Evolutionary conservation across 306 rosid genomes (phyloP).

Genomic region (Sphenostylis stenocarpa): DNA sequence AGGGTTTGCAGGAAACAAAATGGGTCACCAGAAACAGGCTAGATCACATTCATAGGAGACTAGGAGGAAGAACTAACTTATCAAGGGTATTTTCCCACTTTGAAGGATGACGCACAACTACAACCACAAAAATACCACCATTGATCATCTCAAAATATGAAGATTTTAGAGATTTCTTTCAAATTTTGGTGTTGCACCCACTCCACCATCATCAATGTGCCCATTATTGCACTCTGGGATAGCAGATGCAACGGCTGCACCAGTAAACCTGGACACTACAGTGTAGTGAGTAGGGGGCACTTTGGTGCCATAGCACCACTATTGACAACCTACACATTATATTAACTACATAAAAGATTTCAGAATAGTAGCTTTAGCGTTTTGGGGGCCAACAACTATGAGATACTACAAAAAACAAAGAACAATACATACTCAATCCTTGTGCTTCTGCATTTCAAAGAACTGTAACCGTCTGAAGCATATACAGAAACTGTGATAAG

Average conservation of each 20-base stretch:
- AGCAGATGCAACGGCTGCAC: background rate
- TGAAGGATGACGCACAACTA: background rate
- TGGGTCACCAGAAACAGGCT: background rate
- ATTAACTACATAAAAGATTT: background rate
- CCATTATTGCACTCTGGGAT: background rate
- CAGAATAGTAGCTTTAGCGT: background rate
- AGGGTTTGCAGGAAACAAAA: background rate
- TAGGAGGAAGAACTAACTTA: background rate
- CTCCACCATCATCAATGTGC: background rate
- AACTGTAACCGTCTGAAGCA: constrained; percentile 98
- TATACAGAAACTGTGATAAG: constrained; percentile 99
- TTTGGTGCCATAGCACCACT: background rate
- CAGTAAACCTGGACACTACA: background rate
- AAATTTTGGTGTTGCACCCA: background rate
- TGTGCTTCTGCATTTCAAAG: constrained; percentile 97
- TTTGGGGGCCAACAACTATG: background rate
- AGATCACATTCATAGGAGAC: background rate
- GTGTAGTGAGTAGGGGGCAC: background rate
- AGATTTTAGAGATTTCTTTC: background rate
- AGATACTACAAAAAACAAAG: background rate
- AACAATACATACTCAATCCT: constrained; percentile 79
- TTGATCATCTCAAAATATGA: background rate
- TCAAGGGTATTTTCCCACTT: background rate
- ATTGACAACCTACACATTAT: background rate
- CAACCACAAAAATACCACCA: background rate